A percentile compares a stretch with the other conserved stretches of the same genome.
These are phyloP conservation scores for Ophiostoma piceae DNA, from an alignment of 2,329 filamentous ascomycete genomes.

Conservation along the genomic window DNA sequence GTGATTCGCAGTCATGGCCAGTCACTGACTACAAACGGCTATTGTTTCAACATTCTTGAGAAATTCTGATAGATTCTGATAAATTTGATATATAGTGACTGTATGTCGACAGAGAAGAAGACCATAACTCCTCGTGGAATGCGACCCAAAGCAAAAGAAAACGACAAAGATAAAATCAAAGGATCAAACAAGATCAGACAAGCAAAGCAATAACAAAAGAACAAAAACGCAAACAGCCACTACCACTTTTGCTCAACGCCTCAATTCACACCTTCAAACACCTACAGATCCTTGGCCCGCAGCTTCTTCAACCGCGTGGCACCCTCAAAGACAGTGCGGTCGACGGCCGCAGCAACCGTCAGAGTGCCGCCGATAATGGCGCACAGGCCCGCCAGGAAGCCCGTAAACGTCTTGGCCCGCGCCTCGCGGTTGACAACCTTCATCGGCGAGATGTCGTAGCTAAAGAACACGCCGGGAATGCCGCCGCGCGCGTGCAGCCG, in stretches of 20 bases:
- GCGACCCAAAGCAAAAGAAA: slow-evolving; percentile 1
- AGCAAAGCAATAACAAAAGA: background rate
- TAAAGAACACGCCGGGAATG: slow-evolving; percentile 97
- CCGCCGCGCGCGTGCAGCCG: slow-evolving; percentile 82
- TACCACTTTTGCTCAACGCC: background rate
- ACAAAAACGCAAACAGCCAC: background rate
- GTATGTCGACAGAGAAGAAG: background rate
- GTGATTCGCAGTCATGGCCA: too few relatives aligned
- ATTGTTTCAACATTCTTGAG: too few relatives aligned
- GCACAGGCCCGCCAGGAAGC: slow-evolving; percentile 90
- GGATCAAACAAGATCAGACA: background rate
- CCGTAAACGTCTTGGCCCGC: slow-evolving; percentile 79
- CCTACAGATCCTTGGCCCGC: slow-evolving; percentile 56
- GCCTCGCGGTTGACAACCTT: slow-evolving; percentile 97
- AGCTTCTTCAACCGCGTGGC: slow-evolving; percentile 80
- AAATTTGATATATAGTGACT: background rate
- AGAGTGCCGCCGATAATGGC: slow-evolving; percentile 91
- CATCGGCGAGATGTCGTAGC: slow-evolving; percentile 99
- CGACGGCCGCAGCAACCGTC: slow-evolving; percentile 89
- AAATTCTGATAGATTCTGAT: background rate
- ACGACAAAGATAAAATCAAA: background rate
- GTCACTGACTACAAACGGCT: too few relatives aligned
- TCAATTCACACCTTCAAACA: background rate
- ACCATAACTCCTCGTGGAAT: slow-evolving; percentile 5
- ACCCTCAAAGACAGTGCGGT: slow-evolving; percentile 88